Base-by-base conservation (phyloP, 176 grass and related monocot species). In the Tuctoria greenei region DNA sequence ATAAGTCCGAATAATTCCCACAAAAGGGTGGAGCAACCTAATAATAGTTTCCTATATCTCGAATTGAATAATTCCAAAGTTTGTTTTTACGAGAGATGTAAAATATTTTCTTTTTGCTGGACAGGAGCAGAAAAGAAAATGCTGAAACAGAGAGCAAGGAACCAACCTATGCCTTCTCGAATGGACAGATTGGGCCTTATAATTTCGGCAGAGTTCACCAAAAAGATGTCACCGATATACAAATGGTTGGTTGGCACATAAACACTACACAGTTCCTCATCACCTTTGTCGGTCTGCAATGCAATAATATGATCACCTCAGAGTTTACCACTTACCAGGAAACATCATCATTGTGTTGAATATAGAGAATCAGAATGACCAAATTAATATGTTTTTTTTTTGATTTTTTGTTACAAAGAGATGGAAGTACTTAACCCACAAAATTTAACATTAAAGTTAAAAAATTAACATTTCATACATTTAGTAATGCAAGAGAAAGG, bases 221-320 rank as follows among this genome's bases (percentile, higher is more conserved):
- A 87, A 85, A 99, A 95, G 59, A 99, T 95, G 67, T 92, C 95
- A 37, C 89, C 95, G 68, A 99, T 95, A 59, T 95, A 99, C 72
- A 99, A 81, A 92, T 99, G 95, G 80, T 99, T 99, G 66, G 92
- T 99, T 64, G 95, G 95, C 42, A 99, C 95, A 42, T 92, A 99
- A 69, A 95, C 89, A 83, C 95, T 95, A 50, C 95, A 99, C 72
- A 99, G 74, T 46, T 99, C 91, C 85, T 94, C 91, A 84, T 99
- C 95, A 72, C 95, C 95, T 88, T 92, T 92, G 39, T 99, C 85
- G 43, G 76, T 95, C 92, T 99, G 89, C 83, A 94, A 88, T 65
- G 34, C 16, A 81, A 67, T 64, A 62, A 42, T 27, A 88, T 24
- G 43, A 66, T 72, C 58, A 79, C 17, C 25, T 71, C 65, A 79